Percentiles rank a stretch among this genome's conserved stretches.
Evolutionary conservation across 345 rosid genomes (phyloP).

Genomic region (Gossypium herbaceum): DNA sequence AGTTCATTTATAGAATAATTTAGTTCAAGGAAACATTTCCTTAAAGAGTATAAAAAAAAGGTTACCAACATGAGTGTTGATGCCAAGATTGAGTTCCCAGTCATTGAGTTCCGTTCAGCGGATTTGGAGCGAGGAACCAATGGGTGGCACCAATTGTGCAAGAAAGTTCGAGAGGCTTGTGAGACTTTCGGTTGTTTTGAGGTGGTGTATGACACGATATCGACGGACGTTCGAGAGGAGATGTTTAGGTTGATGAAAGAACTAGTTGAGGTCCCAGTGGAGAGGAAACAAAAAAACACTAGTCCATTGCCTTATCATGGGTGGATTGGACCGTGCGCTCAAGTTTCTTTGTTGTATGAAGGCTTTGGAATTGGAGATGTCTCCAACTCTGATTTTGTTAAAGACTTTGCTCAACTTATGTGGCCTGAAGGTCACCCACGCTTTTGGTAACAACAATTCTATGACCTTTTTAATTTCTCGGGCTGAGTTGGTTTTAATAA

Average conservation of each 20-base stretch:
- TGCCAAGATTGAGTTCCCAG: neutral
- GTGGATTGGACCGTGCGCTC: neutral
- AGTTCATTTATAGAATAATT: neutral
- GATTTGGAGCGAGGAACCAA: neutral
- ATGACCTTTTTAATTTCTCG: too few species aligned
- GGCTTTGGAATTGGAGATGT: slow-evolving; percentile 20
- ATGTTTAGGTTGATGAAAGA: neutral
- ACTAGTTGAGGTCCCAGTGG: slow-evolving; percentile 10
- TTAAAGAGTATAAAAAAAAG: neutral
- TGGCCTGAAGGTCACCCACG: slow-evolving; percentile 10
- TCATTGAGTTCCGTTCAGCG: neutral
- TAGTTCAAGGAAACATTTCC: neutral
- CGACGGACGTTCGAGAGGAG: slow-evolving; percentile 5
- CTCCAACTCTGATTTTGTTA: slow-evolving; percentile 11
- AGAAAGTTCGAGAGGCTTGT: neutral
- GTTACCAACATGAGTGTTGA: neutral
- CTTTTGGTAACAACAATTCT: neutral
- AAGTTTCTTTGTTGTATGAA: neutral
- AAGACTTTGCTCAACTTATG: neutral
- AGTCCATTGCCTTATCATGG: slow-evolving; percentile 18
- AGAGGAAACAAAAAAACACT: slow-evolving; percentile 10
- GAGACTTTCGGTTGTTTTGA: slow-evolving; percentile 17
- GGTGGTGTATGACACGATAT: slow-evolving; percentile 4
- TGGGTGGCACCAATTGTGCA: neutral
- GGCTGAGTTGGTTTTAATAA: too few species aligned